These are phyloP conservation scores for Botrytis fragariae DNA, from an alignment of 2,329 filamentous ascomycete genomes.

Conservation along the genomic window DNA sequence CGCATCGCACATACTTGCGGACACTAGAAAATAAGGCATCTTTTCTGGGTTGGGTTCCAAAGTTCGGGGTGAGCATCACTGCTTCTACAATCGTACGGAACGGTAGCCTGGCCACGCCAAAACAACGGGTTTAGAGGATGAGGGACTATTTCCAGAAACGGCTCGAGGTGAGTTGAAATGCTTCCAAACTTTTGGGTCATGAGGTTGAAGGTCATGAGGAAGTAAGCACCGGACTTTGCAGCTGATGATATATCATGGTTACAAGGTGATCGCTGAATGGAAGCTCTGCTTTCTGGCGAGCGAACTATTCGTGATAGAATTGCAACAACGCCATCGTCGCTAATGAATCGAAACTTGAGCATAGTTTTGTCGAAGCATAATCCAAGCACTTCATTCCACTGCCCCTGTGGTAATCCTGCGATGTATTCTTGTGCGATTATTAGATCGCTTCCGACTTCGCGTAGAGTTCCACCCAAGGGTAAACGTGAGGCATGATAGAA, in stretches of 20 bases:
- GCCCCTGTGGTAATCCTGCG: neutral
- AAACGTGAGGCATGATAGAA: neutral
- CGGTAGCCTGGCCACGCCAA: neutral
- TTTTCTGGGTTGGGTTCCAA: neutral
- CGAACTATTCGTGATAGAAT: neutral
- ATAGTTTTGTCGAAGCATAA: neutral
- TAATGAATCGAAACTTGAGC: neutral
- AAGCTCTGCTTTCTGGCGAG: neutral
- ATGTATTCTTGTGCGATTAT: neutral
- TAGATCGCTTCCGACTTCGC: no score
- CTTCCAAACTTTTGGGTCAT: slow-evolving; percentile 18
- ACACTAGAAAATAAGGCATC: neutral
- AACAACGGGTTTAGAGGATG: neutral
- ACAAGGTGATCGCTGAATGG: neutral
- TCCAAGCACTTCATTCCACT: neutral
- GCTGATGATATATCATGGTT: neutral
- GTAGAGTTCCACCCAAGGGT: neutral
- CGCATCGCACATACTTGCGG: neutral
- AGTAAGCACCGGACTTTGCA: neutral
- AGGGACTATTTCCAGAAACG: neutral
- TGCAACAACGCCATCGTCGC: neutral
- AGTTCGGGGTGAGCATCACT: accelerated
- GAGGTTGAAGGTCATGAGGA: slow-evolving; percentile 23
- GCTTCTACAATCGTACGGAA: neutral
- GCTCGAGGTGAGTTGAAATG: slow-evolving; percentile 2